Evolutionary conservation across 768 basidiomycete genomes (phyloP), one percentile per base, ranked within the genome.

Genomic region (Boletus subparvulus): DNA sequence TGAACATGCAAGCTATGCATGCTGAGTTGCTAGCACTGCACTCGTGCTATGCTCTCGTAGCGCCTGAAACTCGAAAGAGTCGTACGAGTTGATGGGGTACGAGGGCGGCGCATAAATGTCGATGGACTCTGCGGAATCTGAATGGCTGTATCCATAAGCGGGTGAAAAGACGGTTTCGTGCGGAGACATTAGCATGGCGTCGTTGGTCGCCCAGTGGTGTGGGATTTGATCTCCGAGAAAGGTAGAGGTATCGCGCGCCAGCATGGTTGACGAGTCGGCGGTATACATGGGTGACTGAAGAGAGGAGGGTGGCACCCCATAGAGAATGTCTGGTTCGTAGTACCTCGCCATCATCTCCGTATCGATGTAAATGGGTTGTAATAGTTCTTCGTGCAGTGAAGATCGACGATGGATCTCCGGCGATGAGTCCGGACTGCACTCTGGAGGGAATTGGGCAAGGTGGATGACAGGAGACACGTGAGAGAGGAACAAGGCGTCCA

Each of bases 41-140:
- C 39, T 47, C 32, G 59, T 50, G 57, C 55, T 59, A 32, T 74
- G 69, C 46, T 71, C 74, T 19, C 62, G 69, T 14, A 72, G 56
- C 19, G 62, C 51, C 55, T 72, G 74, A 21, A 73, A 71, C n/a
- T 69, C 74, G 47, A 73, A 66, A 17, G 69, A 58, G 55, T 76
- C 74, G 39, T 66, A 70, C 17, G 69, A 52, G 48, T 59, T 42
- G 11, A 63, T 52, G 32, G 57, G 14, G 26, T 60, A 67, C 21
- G 59, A 28, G 17, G 66, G 35, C 32, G 59, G 17, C 14, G 57
- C 48, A 21, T 59, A 61, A n/a, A 67, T 50, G 35, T 68, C 65
- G 10, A 59, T 42, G 26, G 62, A 50, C 16, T 62, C 70, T 4
- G 52, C 46, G 4, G 69, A 52, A 41, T 59, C 52, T 17, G 69